Conservation (phyloP, 2,329 filamentous ascomycete genomes). For the Claviceps spartinae region DNA sequence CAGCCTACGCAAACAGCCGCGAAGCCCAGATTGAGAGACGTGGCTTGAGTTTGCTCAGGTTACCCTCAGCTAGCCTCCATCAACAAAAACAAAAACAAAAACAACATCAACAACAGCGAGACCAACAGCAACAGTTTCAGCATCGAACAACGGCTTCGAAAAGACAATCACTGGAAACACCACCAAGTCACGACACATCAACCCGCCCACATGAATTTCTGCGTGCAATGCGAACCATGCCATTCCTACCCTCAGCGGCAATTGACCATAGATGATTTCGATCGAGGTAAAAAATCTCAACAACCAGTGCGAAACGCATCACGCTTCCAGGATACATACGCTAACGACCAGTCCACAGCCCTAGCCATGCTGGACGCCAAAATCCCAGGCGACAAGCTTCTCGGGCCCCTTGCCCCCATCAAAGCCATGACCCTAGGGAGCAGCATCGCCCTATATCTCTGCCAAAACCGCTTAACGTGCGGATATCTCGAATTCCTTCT, state of each 20-base stretch:
- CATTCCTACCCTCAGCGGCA: not conserved
- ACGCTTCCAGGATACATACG: no score
- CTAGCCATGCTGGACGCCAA: slow-evolving; percentile 11
- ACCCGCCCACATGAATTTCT: not conserved
- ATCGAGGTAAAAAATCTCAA: not conserved
- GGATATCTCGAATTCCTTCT: slow-evolving; percentile 14
- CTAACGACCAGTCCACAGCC: slow-evolving; percentile 3
- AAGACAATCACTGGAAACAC: not conserved
- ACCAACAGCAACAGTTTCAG: not conserved
- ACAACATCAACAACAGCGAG: no score
- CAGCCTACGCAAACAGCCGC: no score
- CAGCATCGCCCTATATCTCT: slow-evolving; percentile 12
- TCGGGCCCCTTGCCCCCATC: slow-evolving; percentile 15
- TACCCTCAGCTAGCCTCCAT: no score
- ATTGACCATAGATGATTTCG: not conserved
- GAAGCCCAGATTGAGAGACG: no score
- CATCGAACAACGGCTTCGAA: not conserved
- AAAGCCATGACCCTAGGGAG: slow-evolving; percentile 14
- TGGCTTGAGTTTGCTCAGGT: no score
- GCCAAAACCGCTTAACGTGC: slow-evolving; percentile 10
- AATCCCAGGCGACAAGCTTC: slow-evolving; percentile 12
- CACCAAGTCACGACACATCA: not conserved
- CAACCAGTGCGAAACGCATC: not conserved
- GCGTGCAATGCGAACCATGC: not conserved
- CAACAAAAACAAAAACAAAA: not conserved